Base-by-base conservation (phyloP, 768 basidiomycete genomes). In the Pleurotus pulmonarius region DNA sequence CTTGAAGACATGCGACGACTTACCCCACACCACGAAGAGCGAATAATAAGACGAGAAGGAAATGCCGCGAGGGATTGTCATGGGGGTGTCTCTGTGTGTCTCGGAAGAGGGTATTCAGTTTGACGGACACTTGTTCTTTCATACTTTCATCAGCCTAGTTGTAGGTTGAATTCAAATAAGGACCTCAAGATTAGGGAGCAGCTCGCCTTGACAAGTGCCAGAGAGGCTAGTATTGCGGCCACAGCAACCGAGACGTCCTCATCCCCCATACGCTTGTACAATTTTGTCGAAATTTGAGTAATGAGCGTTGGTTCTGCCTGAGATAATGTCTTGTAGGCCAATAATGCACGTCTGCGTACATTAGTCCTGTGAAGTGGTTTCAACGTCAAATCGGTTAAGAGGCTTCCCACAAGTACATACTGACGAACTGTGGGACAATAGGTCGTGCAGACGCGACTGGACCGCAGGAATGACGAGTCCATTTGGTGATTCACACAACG, bases 381-480 rank as follows among this genome's bases (percentile, higher is more conserved):
- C 29, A 51, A 46, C 41, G 54, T 55, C 15, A 45, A 55, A 55
- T 15, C 12, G 12, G 34, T 38, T 29, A 39, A 43, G 15, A 24
- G 13, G 7, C 16, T 45, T 24, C 37, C 3, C 25, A 58, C 44
- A 38, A 48, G 65, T 66, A 75, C 69, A 65, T 70, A 82, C 90
- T 83, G 76, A 93, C 92, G 86, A 86, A 61, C 81, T 79, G 65
- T 92, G 87, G 34, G 81, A 82, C 16, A 92, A 75, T 9, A 94
- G 75, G 56, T 84, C 78, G 38, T 80, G 76, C 5, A 94, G 68
- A 49, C 83, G 83, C 18, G 77, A 70, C 63, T 88, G 85, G 4
- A 93, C 79, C 1, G 92, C 92, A 11, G 92, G 91, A 55, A 91
- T 79, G 49, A 88, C 78, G 58, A 90, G 85, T 62, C 82, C 80